A percentile compares a stretch with the other conserved stretches of the same genome.
Conservation (phyloP, 257 asterid genomes). For the Fraxinus quadrangulata region DNA sequence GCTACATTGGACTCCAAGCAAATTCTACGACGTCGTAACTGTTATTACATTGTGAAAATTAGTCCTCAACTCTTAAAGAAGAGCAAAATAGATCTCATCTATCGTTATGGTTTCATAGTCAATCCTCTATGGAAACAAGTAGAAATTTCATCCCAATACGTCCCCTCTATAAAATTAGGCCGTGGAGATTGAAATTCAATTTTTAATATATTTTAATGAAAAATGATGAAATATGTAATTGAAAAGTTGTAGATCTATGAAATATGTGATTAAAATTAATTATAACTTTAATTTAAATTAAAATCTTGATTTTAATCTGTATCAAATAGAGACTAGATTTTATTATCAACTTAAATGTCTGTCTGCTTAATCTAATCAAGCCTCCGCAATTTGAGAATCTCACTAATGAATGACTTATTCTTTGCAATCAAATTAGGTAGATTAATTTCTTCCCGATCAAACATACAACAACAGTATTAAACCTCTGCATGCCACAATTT, state of each 20-base stretch:
- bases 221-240: no score
- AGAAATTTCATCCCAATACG: not conserved
- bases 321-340: no score
- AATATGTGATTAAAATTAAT: no score
- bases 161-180: not conserved
- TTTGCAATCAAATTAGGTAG: no score
- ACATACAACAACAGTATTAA: conserved; percentile 48
- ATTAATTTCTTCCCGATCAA: conserved; percentile 24
- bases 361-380: not conserved
- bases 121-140: not conserved
- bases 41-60: not conserved
- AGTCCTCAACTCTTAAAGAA: not conserved
- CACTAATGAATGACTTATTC: no score
- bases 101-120: not conserved
- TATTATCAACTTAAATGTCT: not conserved
- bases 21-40: not conserved
- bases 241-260: no score
- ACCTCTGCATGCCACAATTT: conserved; percentile 27
- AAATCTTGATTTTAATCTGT: no score
- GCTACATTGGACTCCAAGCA: not conserved
- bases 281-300: no score
- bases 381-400: no score
- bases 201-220: no score
- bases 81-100: not conserved
- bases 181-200: no score